Percentiles rank a stretch among this genome's conserved stretches.
Evolutionary conservation across 2,329 filamentous ascomycete species (phyloP).

Genomic region (Diaporthe humulicola): DNA sequence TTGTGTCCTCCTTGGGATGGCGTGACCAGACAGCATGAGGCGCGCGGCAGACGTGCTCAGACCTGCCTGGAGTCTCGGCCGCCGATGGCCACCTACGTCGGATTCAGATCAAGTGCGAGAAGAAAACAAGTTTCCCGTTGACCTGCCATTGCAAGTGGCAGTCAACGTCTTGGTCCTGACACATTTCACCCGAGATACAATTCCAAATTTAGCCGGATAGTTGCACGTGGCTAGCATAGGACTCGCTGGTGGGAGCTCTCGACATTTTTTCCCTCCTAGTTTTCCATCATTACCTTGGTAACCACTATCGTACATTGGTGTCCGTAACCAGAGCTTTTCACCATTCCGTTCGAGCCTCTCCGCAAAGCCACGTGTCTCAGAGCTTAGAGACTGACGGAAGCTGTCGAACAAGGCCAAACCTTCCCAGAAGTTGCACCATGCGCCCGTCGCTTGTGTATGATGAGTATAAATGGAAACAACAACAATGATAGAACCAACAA

Average conservation of each 20-base stretch:
- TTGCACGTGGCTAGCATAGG: conserved; percentile 2
- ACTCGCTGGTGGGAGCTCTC: not conserved
- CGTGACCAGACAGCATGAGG: not conserved
- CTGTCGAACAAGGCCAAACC: not conserved
- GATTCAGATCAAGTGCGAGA: not conserved
- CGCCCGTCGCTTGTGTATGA: conserved; percentile 37
- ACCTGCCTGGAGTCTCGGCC: not conserved
- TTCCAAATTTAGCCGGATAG: not conserved
- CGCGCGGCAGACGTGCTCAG: conserved; percentile 10
- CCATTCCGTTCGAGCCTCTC: not conserved
- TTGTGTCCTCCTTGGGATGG: conserved; percentile 1
- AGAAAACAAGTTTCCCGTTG: not conserved
- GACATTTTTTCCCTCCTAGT: not conserved
- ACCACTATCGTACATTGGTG: conserved; percentile 23
- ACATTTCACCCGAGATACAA: not conserved
- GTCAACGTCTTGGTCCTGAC: not conserved
- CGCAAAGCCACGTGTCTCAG: not conserved
- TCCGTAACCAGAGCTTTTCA: not conserved
- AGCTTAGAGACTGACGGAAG: not conserved
- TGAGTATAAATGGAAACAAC: conserved; percentile 6
- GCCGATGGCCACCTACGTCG: not conserved
- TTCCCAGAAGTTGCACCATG: conserved; percentile 31
- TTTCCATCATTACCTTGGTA: conserved; percentile 7
- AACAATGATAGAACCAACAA: not conserved
- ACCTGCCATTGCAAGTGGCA: not conserved